Evolutionary conservation across 2,329 filamentous ascomycete genomes (phyloP), one percentile per base, ranked within the genome.

Genomic region (Cladosporium austrohemisphaericum): DNA sequence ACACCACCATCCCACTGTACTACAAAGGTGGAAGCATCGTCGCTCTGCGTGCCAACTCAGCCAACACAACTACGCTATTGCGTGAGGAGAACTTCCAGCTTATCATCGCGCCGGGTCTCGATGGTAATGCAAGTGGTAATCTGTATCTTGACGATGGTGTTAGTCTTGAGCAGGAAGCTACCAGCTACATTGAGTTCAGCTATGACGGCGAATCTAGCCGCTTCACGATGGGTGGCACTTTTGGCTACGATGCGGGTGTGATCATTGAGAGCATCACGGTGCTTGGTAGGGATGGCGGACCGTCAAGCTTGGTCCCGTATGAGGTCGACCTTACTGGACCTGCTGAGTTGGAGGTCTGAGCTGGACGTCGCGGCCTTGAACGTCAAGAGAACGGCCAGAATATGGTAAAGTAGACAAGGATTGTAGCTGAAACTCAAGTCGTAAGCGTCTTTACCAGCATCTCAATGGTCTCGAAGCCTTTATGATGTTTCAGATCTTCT

Each of bases 131-230:
- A 0, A 65, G 62, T 1, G 88, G 88, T 0, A 72, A 75, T 44
- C 71, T 93, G 50, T 93, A 91, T 64, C 69, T 93, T 4, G 88
- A 93, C 57, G 88, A 94, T 53, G 88, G 88, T 7, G 81, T 83
- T 51, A 82, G 77, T 20, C 58, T 91, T 41, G 70, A 78, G 51
- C 86, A 86, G 65, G 54, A 68, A 2, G 64, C 59, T 1, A 79
- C 74, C n/a, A 80, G 76, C 5, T 70, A 79, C 49, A 73, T 90
- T 45, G 65, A 70, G 11, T 86, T 91, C 57, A 58, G 63, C 7
- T 91, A 81, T 26, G 38, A 41, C 61, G 33, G 35, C 33, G 68
- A 74, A 37, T 63, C 74, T 2, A 77, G 78, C 26, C 68, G 69
- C 49, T 72, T 86, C 19, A 68, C 57, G 0, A 67, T 76, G 28